Evolutionary conservation across 2,329 filamentous ascomycete genomes (phyloP).

Genomic region (Polychaeton citri): DNA sequence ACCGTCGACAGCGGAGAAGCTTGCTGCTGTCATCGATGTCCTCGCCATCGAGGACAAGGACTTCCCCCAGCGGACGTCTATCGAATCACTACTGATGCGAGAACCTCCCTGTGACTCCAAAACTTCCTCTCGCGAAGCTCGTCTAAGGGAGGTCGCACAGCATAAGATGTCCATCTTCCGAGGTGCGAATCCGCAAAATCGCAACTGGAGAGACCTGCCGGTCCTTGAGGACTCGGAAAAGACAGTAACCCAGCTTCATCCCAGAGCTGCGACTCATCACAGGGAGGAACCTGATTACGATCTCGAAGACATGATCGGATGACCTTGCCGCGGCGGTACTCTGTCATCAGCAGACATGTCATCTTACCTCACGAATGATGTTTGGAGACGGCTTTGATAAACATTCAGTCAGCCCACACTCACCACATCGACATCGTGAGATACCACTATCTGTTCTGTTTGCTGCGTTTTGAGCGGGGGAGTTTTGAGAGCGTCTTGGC

Average conservation of each 20-base stretch:
- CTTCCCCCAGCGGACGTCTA: background rate
- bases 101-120: background rate
- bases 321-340: too few species aligned
- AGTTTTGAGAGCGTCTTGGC: too few species aligned
- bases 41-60: background rate
- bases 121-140: background rate
- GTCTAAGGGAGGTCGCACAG: background rate
- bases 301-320: constrained; percentile 12
- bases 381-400: too few species aligned
- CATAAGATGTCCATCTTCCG: background rate
- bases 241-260: constrained; percentile 5
- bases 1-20: background rate
- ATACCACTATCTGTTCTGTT: too few species aligned
- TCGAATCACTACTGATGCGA: background rate
- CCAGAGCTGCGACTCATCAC: background rate
- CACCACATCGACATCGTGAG: too few species aligned
- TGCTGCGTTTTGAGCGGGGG: too few species aligned
- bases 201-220: constrained; percentile 12
- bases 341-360: too few species aligned
- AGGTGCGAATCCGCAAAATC: constrained; percentile 1
- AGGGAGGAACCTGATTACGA: constrained; percentile 3
- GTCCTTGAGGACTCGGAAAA: constrained; percentile 7
- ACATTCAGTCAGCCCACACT: too few species aligned
- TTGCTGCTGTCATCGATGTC: background rate
- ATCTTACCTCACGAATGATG: too few species aligned